Evolutionary conservation across 2,329 filamentous ascomycete species (phyloP).

Genomic region (Lecanicillium sp.): DNA sequence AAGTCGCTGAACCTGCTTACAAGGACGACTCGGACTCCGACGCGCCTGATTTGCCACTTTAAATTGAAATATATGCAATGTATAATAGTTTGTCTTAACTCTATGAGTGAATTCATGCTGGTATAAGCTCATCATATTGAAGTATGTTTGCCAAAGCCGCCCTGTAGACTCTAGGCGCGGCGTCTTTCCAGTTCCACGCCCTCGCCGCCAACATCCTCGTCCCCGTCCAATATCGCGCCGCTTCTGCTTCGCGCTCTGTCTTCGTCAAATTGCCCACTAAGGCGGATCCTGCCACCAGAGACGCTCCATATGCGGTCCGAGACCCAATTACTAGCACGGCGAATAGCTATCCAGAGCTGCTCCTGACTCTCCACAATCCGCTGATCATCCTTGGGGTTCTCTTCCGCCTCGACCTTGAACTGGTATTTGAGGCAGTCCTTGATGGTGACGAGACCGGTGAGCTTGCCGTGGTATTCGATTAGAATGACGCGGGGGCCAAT

Average conservation of each 20-base stretch:
- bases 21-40: conserved; percentile 29
- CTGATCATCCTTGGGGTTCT: conserved; percentile 60
- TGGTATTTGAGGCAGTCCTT: conserved; percentile 98
- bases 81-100: conserved; percentile 1
- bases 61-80: not conserved
- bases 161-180: conserved; percentile 18
- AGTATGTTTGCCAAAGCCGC: not conserved
- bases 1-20: conserved; percentile 17
- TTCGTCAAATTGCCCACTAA: conserved; percentile 37
- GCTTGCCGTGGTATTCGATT: conserved; percentile 78
- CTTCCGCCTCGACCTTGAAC: conserved; percentile 87
- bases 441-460: conserved; percentile 84
- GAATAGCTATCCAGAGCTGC: conserved; percentile 56
- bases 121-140: not conserved
- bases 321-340: conserved; percentile 50
- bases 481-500: conserved; percentile 91
- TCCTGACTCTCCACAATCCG: conserved; percentile 55
- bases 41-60: conserved; percentile 25
- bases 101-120: not conserved
- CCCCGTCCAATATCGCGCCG: conserved; percentile 35
- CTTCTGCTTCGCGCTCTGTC: conserved; percentile 37
- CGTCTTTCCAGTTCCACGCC: conserved; percentile 39
- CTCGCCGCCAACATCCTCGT: conserved; percentile 35
- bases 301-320: conserved; percentile 46
- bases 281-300: conserved; percentile 51